Base-by-base conservation (phyloP, 2,329 filamentous ascomycete genomes). In the Cordyceps tenuipes region DNA sequence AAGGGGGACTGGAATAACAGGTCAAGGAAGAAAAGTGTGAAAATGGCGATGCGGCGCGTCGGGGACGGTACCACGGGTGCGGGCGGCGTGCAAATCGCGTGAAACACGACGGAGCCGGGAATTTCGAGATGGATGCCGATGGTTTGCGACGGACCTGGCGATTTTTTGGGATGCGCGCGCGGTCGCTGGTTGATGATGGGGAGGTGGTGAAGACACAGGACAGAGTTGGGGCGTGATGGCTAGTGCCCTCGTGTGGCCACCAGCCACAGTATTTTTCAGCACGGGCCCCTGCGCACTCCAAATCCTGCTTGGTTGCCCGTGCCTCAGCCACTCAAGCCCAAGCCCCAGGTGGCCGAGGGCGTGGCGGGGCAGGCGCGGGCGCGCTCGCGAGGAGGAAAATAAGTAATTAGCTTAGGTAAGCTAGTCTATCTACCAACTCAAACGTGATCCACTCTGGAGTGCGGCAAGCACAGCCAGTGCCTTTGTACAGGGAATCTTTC, bases 101-200 rank as follows among this genome's bases (percentile, higher is more conserved):
- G 76, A 75, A 76, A 78, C 76, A 75, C 73, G 74, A 75, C 76
- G 75, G 75, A 77, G 73, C 76, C 75, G 75, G 75, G 72, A 72
- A 77, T 75, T 78, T 54, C 73, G 72, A 74, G 80, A 83, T 82
- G 79, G 76, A 72, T 75, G 74, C 79, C 74, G 80, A 83, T 83
- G 80, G 73, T 78, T 79, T 78, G 77, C 76, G 76, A 78, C 77
- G 74, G 79, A 78, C 79, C 76, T 78, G 79, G 79, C 77, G 80
- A 82, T 81, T 79, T 81, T 82, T 82, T 79, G 74, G 68, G 79
- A 83, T 83, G 80, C 80, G 81, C 80, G 80, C 78, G 72, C 75
- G 34, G 34, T 79, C 73, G 74, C 76, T 75, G 68, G 68, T 73
- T 75, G 73, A 77, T 76, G 75, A 78, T 76, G 75, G 73, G 77